Evolutionary conservation across 306 rosid species (phyloP), one percentile per base, ranked within the genome.

Genomic region (Vigna trinervia): DNA sequence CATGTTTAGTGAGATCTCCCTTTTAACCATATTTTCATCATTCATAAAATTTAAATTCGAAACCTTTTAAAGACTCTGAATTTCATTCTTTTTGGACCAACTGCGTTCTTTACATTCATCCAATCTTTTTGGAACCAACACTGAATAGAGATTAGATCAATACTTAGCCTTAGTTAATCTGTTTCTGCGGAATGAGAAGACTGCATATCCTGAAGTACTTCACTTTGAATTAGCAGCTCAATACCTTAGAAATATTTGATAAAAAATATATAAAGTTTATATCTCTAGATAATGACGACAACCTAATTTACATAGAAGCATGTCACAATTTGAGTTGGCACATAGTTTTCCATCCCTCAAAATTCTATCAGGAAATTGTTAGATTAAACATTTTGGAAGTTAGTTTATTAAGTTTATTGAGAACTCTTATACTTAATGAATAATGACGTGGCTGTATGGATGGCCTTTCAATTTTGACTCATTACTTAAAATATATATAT

Each of bases 81-180:
- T 6, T 38, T 8, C 43, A 38, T 38, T 38, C 34, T 38, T 38
- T 39, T 8, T 39, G 2, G 3, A 39, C 11, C 11, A 39, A 39
- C 8, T 8, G 41, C 6, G 2, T 36, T 34, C 38, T 34, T 34
- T 38, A 38, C 9, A 38, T 38, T 38, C 2, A 22, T 73, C 73
- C 54, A 59, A 74, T 74, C 77, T 34, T 78, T 76, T 82, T 78
- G 78, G 81, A 57, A 80, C 84, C 69, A 80, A 51, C 88, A 26
- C 58, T 67, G 82, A 78, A 82, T 79, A 58, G 80, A 32, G 61
- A 52, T 70, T 63, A 15, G 14, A n/a, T 36, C 38, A 23, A 34
- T 34, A n/a, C 9, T 36, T 34, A 36, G 14, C 26, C 6, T 34
- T 62, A 12, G 2, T 62, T 62, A 34, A 57, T 57, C 5, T 26